These are phyloP conservation scores for Clitocybe nebularis DNA, from an alignment of 1,284 basidiomycete species.

Conservation along the genomic window DNA sequence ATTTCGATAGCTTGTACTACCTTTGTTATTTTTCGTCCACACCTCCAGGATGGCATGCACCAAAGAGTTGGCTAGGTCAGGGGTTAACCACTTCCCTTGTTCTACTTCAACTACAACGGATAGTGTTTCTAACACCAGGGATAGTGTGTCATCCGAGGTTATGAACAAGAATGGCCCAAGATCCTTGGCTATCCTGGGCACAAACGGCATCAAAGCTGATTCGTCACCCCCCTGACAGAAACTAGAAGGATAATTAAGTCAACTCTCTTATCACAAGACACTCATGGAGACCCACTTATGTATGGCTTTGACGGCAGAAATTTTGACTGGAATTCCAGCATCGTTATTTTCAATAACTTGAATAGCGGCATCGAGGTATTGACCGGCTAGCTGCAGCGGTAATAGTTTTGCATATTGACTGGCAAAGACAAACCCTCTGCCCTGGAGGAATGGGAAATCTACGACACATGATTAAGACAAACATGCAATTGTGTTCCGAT, in stretches of 20 bases:
- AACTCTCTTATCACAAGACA: not conserved
- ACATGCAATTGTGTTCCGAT: not conserved
- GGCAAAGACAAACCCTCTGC: constrained; percentile 91
- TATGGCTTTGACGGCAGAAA: constrained; percentile 90
- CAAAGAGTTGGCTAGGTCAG: constrained; percentile 60
- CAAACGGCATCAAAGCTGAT: constrained; percentile 58
- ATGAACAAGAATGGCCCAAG: constrained; percentile 81
- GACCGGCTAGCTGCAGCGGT: constrained; percentile 66
- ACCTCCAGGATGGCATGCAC: constrained; percentile 67
- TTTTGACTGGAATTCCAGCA: constrained; percentile 81
- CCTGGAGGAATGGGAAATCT: constrained; percentile 91
- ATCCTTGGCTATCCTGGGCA: constrained; percentile 74
- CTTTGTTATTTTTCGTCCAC: constrained; percentile 83
- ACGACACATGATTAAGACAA: constrained; percentile 2
- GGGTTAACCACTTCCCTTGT: constrained; percentile 65
- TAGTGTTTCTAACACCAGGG: constrained; percentile 86
- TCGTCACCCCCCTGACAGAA: constrained; percentile 66
- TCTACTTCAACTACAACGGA: constrained; percentile 76
- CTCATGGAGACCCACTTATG: constrained; percentile 65
- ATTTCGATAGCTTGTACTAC: constrained; percentile 30
- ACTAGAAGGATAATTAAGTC: constrained; percentile 32
- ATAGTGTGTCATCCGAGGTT: constrained; percentile 85
- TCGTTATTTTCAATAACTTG: constrained; percentile 75
- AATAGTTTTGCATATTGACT: constrained; percentile 82
- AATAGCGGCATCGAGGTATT: constrained; percentile 86